Evolutionary conservation across 169 alveolate genomes (phyloP), one percentile per base, ranked within the genome.

Genomic region (Eimeria acervulina): DNA sequence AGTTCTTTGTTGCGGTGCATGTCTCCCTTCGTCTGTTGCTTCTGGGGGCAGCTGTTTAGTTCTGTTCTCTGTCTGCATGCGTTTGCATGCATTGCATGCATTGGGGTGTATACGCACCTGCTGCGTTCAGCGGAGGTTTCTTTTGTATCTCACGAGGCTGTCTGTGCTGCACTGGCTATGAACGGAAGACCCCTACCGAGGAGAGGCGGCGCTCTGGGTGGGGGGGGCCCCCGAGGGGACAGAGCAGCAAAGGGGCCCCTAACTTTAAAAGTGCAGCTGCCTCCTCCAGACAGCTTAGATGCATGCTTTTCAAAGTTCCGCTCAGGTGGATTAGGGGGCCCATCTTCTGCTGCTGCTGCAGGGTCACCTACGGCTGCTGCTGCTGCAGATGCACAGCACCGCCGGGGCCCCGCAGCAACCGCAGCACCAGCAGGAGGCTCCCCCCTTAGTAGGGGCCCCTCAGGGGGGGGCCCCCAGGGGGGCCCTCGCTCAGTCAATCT

Each of bases 221-320:
- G 89, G 26, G 89, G 89, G 63, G 89, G 66, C 0, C 63, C 89
- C 66, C 89, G 89, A 33, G 89, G 89, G 17, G 89, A 78, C 31
- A 51, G 89, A 19, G 52, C 28, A 28, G 15, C 40, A 21, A 36
- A 44, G 23, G 66, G 63, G 33, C 59, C 63, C 28, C 4, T 8
- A 19, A 78, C 44, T 5, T 31, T 78, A 31, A 78, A 42, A n/a
- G 33, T 78, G 40, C 89, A 78, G 89, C 55, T 78, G 66, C 89
- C 66, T 17, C 89, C 89, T 36, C 89, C 89, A 12, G 89, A 78
- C 33, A 78, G 59, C 7, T 55, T 78, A 12, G 89, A 78, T 36
- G 89, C 89, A 5, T 78, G 89, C 33, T 78, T 78, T 23, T 78
- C 89, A 15, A 78, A 78, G 89, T 78, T 78, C 23, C 59, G 89